Conservation (phyloP, 1,139 yeast genomes). For the Wickerhamiella pararugosa region DNA sequence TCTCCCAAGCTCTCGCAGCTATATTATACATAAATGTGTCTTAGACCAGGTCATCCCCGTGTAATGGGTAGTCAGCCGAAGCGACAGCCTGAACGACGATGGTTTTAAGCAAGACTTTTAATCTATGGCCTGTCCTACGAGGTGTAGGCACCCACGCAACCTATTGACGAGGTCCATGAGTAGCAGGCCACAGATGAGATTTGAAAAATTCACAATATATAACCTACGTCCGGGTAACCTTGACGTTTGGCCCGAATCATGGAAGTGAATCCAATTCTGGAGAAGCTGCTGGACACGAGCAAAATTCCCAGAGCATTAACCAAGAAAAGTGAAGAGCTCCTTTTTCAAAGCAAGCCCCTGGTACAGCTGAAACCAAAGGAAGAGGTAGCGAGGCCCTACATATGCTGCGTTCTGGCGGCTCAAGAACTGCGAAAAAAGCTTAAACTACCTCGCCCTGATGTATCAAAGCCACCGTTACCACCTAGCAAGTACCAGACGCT, state of each 20-base stretch:
- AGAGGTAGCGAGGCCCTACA: conserved; percentile 22
- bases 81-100: conserved; percentile 90
- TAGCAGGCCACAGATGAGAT: neutral
- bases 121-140: neutral
- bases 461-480: conserved; percentile 20
- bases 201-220: neutral
- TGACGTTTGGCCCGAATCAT: no score
- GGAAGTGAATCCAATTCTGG: no score
- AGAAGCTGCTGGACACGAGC: no score
- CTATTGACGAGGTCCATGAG: neutral
- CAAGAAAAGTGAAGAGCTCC: neutral
- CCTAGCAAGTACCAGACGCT: conserved; percentile 19
- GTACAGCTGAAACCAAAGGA: conserved; percentile 19
- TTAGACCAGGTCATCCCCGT: conserved; percentile 81
- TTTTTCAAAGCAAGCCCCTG: conserved; percentile 11
- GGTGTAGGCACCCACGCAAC: conserved; percentile 4
- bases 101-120: conserved; percentile 55
- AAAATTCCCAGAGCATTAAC: no score
- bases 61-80: conserved; percentile 64
- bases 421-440: conserved; percentile 16
- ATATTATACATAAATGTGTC: conserved; percentile 34
- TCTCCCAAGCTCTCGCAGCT: no score
- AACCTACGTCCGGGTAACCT: no score
- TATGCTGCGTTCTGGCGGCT: conserved; percentile 24
- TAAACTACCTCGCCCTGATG: conserved; percentile 16